Evolutionary conservation across 2,329 filamentous ascomycete genomes (phyloP).

Genomic region (Saccharata proteae): DNA sequence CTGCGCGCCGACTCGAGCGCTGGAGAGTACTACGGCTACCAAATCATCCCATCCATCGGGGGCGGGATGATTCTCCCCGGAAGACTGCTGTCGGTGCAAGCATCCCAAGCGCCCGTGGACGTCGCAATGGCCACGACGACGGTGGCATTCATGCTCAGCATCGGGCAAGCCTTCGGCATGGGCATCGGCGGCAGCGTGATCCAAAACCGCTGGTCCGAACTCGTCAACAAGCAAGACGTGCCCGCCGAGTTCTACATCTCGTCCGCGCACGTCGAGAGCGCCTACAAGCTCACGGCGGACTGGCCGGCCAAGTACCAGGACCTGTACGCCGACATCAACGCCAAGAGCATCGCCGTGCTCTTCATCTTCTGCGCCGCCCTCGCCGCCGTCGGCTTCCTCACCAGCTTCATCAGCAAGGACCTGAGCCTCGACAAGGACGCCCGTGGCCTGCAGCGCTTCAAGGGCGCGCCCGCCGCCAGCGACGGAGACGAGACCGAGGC

Average conservation of each 20-base stretch:
- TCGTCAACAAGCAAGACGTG: not conserved
- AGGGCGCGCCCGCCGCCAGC: too few species aligned
- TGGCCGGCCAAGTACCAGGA: too few species aligned
- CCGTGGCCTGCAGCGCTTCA: not conserved
- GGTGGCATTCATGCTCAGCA: slow-evolving; percentile 3
- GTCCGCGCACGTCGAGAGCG: too few species aligned
- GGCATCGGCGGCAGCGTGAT: slow-evolving; percentile 4
- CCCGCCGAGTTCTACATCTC: not conserved
- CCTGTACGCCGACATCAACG: slow-evolving; percentile 1
- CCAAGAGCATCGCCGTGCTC: not conserved
- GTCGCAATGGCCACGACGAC: slow-evolving; percentile 4
- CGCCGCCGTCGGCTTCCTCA: slow-evolving; percentile 4
- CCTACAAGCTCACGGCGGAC: too few species aligned
- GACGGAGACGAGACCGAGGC: too few species aligned
- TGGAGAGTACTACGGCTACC: too few species aligned
- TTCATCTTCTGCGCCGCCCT: slow-evolving; percentile 3
- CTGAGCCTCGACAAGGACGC: slow-evolving; percentile 3
- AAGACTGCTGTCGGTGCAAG: slow-evolving; percentile 5
- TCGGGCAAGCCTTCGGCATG: slow-evolving; percentile 6
- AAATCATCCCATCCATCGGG: too few species aligned
- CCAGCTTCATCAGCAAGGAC: slow-evolving; percentile 4
- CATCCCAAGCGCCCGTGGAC: not conserved
- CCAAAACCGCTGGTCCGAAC: slow-evolving; percentile 5
- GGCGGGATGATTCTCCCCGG: slow-evolving; percentile 4
- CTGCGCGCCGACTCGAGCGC: too few species aligned